Evolutionary conservation across 305 asterid species (phyloP).

Genomic region (Plantago coronopus): DNA sequence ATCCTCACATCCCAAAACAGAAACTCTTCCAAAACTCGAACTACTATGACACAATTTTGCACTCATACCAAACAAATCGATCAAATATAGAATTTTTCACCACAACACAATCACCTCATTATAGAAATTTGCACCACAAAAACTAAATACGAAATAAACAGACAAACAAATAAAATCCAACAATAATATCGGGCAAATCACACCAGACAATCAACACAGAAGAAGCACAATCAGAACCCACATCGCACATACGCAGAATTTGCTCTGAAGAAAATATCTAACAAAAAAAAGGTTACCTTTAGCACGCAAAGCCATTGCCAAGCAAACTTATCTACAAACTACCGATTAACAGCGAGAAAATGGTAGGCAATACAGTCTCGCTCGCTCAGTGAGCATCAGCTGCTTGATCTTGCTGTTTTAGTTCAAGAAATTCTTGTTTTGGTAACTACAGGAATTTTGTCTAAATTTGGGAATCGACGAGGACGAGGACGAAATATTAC

Average conservation of each 20-base stretch:
- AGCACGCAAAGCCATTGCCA: constrained; percentile 39
- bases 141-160: neutral
- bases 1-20: neutral
- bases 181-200: neutral
- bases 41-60: neutral
- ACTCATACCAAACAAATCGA: neutral
- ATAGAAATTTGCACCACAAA: neutral
- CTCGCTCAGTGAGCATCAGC: neutral
- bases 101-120: neutral
- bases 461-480: no score
- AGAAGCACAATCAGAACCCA: neutral
- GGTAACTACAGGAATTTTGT: no score
- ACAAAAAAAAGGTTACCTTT: constrained; percentile 31
- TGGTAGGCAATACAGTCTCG: neutral
- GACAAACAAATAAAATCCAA: neutral
- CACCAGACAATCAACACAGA: neutral
- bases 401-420: no score
- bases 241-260: no score
- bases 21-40: neutral
- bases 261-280: neutral
- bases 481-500: no score
- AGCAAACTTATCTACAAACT: neutral
- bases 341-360: neutral
- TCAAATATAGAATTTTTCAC: no score
- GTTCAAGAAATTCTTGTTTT: no score